These are phyloP conservation scores for Aspergillus neotritici DNA, from an alignment of 2,329 filamentous ascomycete genomes.

Conservation along the genomic window DNA sequence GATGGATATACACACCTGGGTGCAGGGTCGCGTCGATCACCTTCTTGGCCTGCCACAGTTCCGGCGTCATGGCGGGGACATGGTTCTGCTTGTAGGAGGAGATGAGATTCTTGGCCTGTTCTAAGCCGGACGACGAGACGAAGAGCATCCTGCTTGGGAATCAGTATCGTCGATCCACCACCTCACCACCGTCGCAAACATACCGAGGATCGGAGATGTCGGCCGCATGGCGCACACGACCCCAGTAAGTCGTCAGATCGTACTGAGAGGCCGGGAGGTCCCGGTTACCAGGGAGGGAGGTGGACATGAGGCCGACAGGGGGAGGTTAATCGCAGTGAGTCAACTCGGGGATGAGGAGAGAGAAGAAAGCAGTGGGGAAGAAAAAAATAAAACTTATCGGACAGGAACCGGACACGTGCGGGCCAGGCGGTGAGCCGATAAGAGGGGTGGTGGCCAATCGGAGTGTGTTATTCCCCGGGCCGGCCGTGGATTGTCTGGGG, in stretches of 20 bases:
- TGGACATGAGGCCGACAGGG: slow-evolving; percentile 47
- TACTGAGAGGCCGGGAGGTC: slow-evolving; percentile 88
- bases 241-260: slow-evolving; percentile 91
- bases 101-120: slow-evolving; percentile 77
- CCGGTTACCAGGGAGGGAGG: slow-evolving; percentile 60
- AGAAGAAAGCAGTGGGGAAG: slow-evolving; percentile 5
- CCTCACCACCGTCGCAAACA: slow-evolving; percentile 35
- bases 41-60: slow-evolving; percentile 95
- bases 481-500: background rate
- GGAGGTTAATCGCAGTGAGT: slow-evolving; percentile 7
- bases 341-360: slow-evolving; percentile 5
- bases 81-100: slow-evolving; percentile 82
- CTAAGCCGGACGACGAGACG: slow-evolving; percentile 69
- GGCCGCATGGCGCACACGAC: slow-evolving; percentile 81
- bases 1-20: slow-evolving; percentile 60
- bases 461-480: slow-evolving; percentile 1
- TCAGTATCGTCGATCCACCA: slow-evolving; percentile 7
- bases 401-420: slow-evolving; percentile 10
- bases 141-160: slow-evolving; percentile 66
- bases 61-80: slow-evolving; percentile 72
- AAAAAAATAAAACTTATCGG: slow-evolving; percentile 14
- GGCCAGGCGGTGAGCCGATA: slow-evolving; percentile 36
- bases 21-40: slow-evolving; percentile 94
- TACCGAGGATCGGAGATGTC: slow-evolving; percentile 94
- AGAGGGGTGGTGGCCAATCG: slow-evolving; percentile 19